phyloP scores from a whole-genome alignment of 2,329 filamentous ascomycete species.

The Colletotrichum aenigma region DNA sequence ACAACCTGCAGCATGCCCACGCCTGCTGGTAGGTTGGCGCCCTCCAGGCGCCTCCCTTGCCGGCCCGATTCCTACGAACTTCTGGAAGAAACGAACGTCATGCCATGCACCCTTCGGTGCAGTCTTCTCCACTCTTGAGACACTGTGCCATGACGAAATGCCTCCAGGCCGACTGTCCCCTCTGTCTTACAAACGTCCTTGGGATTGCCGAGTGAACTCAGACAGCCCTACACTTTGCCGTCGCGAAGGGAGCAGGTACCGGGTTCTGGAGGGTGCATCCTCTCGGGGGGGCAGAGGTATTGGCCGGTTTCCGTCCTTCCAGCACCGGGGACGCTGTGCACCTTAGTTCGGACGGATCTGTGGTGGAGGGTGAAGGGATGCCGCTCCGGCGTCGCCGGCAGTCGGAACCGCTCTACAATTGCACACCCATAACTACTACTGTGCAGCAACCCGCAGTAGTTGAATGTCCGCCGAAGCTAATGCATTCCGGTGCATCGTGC shows the following conservation, averaged over 20 bases:
- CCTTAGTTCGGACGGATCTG: constrained; percentile 1
- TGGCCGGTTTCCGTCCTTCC: neutral
- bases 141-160: constrained; percentile 9
- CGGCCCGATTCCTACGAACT: constrained; percentile 18
- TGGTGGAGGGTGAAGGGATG: neutral
- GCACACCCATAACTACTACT: neutral
- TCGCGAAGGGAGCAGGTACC: neutral
- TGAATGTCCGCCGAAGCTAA: neutral
- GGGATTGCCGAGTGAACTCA: neutral
- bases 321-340: neutral
- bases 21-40: constrained; percentile 5
- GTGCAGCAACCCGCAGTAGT: neutral
- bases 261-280: neutral
- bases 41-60: constrained; percentile 11
- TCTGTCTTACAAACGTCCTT: neutral
- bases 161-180: neutral
- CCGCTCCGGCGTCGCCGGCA: constrained; percentile 16
- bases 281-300: neutral
- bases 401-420: neutral
- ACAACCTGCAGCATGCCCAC: neutral
- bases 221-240: neutral
- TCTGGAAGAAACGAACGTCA: constrained; percentile 18
- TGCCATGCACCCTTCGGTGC: constrained; percentile 8
- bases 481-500: neutral
- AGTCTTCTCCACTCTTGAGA: neutral